phyloP scores from a whole-genome alignment of 192 early-diverging fungal genomes.

The Entomortierella beljakovae region DNA sequence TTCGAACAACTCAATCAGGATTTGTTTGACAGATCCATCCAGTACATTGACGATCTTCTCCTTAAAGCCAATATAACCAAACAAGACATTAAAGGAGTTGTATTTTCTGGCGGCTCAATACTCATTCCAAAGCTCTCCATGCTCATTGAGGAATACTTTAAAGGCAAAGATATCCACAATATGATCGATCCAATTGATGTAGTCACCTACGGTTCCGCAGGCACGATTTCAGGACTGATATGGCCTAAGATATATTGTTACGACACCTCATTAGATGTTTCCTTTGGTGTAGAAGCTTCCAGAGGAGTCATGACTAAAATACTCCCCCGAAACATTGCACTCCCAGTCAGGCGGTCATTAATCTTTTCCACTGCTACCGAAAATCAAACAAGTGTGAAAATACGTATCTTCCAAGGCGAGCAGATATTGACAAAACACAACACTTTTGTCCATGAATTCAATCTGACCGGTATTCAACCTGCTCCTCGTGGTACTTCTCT shows the following conservation, averaged over 20 bases:
- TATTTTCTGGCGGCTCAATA: slow-evolving; percentile 91
- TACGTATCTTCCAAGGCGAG: slow-evolving; percentile 90
- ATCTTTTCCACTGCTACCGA: slow-evolving; percentile 84
- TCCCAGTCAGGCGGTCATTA: slow-evolving; percentile 82
- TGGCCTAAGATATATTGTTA: slow-evolving; percentile 76
- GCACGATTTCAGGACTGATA: slow-evolving; percentile 75
- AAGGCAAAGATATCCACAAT: slow-evolving; percentile 85
- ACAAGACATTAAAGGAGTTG: slow-evolving; percentile 81
- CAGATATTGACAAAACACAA: slow-evolving; percentile 89
- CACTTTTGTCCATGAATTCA: slow-evolving; percentile 88
- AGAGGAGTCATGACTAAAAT: slow-evolving; percentile 86
- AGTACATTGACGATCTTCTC: slow-evolving; percentile 91
- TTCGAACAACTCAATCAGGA: slow-evolving; percentile 95
- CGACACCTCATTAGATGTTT: slow-evolving; percentile 86
- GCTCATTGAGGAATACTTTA: slow-evolving; percentile 82
- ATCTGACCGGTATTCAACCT: slow-evolving; percentile 81
- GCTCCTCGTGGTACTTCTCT: slow-evolving; percentile 83
- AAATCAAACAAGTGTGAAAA: slow-evolving; percentile 84
- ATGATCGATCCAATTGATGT: slow-evolving; percentile 98
- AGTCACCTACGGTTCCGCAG: slow-evolving; percentile 93
- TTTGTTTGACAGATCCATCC: slow-evolving; percentile 90
- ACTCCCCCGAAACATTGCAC: slow-evolving; percentile 84
- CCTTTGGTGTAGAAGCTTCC: slow-evolving; percentile 86
- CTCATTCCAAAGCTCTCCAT: slow-evolving; percentile 94
- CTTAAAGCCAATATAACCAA: slow-evolving; percentile 87